Percentiles rank a stretch among this genome's conserved stretches.
phyloP scores from a whole-genome alignment of 2,329 filamentous ascomycete species.

The Xylaria sp. region DNA sequence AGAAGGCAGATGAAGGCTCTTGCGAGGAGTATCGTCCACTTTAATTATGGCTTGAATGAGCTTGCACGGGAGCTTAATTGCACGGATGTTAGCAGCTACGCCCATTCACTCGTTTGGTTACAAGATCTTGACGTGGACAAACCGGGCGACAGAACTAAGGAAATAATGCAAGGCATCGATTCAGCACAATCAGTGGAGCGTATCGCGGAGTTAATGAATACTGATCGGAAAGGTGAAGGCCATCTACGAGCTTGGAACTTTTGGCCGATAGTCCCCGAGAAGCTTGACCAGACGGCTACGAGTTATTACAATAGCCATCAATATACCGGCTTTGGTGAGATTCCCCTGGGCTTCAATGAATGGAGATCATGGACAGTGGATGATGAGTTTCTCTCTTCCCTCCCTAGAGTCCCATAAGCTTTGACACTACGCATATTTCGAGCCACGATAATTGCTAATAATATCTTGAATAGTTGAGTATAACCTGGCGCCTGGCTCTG shows the following conservation, averaged over 20 bases:
- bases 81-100: background rate
- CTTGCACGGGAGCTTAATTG: background rate
- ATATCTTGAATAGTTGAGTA: slow-evolving; percentile 15
- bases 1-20: background rate
- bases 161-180: background rate
- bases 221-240: too few relatives aligned
- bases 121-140: background rate
- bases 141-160: background rate
- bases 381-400: background rate
- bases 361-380: background rate
- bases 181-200: background rate
- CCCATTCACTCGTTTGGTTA: background rate
- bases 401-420: too few relatives aligned
- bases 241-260: slow-evolving; percentile 19
- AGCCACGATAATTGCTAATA: background rate
- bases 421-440: background rate
- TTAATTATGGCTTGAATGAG: background rate
- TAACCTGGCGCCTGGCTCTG: background rate
- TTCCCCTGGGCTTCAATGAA: background rate
- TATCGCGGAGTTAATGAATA: slow-evolving; percentile 10
- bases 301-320: background rate
- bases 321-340: background rate
- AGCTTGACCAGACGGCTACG: too few relatives aligned
- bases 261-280: slow-evolving; percentile 1
- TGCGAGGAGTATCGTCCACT: background rate